Evolutionary conservation across 164 flowering plant genomes (phyloP).

Genomic region (Berberis thunbergii): DNA sequence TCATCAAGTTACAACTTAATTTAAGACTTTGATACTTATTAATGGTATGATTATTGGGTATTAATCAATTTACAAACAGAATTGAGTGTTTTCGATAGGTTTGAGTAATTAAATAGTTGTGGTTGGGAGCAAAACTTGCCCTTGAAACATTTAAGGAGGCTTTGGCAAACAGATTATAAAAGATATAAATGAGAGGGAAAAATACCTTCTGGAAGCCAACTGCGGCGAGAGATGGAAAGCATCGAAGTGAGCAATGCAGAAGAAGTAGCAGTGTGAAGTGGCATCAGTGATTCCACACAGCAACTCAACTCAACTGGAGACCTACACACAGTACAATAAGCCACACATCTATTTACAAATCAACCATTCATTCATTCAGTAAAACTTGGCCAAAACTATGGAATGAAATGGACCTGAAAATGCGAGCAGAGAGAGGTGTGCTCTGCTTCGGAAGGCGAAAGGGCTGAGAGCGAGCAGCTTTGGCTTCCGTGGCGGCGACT

Average conservation of each 20-base stretch:
- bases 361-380: neutral
- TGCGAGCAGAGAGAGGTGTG: conserved; percentile 30
- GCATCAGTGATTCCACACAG: conserved; percentile 60
- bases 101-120: neutral
- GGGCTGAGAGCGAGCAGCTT: neutral
- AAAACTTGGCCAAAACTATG: neutral
- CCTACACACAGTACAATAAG: conserved; percentile 17
- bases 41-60: no score
- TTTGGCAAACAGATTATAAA: neutral
- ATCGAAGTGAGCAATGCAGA: conserved; percentile 74
- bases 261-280: conserved; percentile 81
- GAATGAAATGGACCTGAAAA: conserved; percentile 35
- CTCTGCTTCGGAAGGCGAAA: neutral
- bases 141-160: neutral
- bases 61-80: no score
- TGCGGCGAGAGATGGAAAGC: conserved; percentile 65
- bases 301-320: conserved; percentile 74
- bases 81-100: no score
- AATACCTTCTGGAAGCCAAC: conserved; percentile 74
- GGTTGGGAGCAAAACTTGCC: neutral
- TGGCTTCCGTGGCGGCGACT: neutral
- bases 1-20: no score
- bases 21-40: no score
- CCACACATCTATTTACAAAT: neutral
- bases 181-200: neutral